These are phyloP conservation scores for Colletotrichum noveboracense DNA, from an alignment of 2,329 filamentous ascomycete genomes.

Conservation along the genomic window DNA sequence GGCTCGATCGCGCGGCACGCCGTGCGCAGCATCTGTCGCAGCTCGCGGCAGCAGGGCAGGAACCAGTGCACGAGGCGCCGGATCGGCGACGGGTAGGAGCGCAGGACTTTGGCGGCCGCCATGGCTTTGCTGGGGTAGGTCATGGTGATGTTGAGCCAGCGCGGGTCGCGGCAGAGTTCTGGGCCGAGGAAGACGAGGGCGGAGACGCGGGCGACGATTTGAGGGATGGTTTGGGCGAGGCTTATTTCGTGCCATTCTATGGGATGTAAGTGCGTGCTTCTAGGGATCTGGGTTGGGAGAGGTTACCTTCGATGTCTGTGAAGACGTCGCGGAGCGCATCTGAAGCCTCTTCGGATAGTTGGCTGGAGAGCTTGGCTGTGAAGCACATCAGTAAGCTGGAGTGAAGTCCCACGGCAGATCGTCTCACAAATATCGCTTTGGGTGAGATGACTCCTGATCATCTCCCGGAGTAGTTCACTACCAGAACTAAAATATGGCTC, in stretches of 20 bases:
- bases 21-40: constrained; percentile 40
- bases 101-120: constrained; percentile 38
- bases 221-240: background rate
- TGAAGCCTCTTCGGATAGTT: background rate
- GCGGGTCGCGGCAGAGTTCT: constrained; percentile 47
- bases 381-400: background rate
- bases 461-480: constrained; percentile 3
- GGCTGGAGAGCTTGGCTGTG: background rate
- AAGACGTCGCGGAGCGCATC: background rate
- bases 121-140: constrained; percentile 46
- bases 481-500: constrained; percentile 7
- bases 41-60: constrained; percentile 40
- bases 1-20: constrained; percentile 40
- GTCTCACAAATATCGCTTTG: background rate
- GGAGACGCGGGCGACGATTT: constrained; percentile 51
- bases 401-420: background rate
- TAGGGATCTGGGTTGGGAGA: background rate
- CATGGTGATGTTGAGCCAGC: constrained; percentile 51
- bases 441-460: background rate
- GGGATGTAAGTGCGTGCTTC: background rate
- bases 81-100: constrained; percentile 43
- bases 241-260: constrained; percentile 26
- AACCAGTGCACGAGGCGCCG: constrained; percentile 50
- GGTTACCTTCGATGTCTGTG: background rate
- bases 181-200: constrained; percentile 54